Percentiles rank a stretch among this genome's conserved stretches.
phyloP scores from a whole-genome alignment of 768 basidiomycete genomes.

The Agaricus subrufescens region DNA sequence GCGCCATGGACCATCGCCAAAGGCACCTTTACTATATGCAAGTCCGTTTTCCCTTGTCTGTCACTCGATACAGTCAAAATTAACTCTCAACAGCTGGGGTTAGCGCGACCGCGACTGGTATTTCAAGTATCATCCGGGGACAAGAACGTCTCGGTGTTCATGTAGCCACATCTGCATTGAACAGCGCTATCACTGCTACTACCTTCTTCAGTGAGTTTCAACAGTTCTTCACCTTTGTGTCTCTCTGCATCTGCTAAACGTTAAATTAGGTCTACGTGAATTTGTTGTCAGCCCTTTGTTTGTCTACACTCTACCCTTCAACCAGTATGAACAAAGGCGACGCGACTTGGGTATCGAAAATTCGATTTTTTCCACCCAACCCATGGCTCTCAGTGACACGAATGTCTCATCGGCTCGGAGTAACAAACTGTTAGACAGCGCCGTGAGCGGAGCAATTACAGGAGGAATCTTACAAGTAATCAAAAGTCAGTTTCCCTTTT shows the following conservation, averaged over 20 bases:
- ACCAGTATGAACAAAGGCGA: slow-evolving; percentile 43
- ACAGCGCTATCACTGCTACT: slow-evolving; percentile 65
- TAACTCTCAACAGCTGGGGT: slow-evolving; percentile 40
- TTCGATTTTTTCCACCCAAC: slow-evolving; percentile 4
- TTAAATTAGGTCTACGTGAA: slow-evolving; percentile 64
- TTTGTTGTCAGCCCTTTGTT: slow-evolving; percentile 66
- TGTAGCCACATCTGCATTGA: slow-evolving; percentile 59
- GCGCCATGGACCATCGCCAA: slow-evolving; percentile 41
- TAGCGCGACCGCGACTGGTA: slow-evolving; percentile 46
- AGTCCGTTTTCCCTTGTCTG: slow-evolving; percentile 52
- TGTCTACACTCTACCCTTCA: slow-evolving; percentile 35
- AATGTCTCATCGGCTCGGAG: slow-evolving; percentile 32
- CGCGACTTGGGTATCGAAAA: slow-evolving; percentile 20
- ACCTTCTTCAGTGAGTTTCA: slow-evolving; percentile 73
- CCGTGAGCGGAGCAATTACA: slow-evolving; percentile 64
- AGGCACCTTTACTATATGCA: slow-evolving; percentile 69
- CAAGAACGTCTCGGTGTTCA: slow-evolving; percentile 42
- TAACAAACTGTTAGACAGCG: slow-evolving; percentile 63
- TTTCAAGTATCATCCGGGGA: slow-evolving; percentile 40
- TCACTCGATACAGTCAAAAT: slow-evolving; percentile 20
- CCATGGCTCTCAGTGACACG: slow-evolving; percentile 32
- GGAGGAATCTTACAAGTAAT: slow-evolving; percentile 55
- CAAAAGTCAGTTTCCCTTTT: slow-evolving; percentile 43
- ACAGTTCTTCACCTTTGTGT: neutral
- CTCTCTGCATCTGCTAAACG: slow-evolving; percentile 6